Evolutionary conservation across 2,329 filamentous ascomycete genomes (phyloP).

Genomic region (Fusarium nurragi): DNA sequence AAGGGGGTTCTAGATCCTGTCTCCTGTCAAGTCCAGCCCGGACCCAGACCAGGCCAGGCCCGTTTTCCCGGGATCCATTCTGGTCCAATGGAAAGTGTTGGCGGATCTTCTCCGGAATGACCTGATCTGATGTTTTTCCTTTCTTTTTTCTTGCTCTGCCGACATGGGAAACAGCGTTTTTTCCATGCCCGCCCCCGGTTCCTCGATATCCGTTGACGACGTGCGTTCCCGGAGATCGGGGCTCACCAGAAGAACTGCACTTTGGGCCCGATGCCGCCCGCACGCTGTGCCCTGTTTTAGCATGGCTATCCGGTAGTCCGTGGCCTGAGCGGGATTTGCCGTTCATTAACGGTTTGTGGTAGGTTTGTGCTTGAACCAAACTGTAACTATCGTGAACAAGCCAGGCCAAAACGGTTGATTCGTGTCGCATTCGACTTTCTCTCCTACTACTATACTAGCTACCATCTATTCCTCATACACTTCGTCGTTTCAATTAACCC

Average conservation of each 20-base stretch:
- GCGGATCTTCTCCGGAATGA: slow-evolving; percentile 6
- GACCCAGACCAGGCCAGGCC: slow-evolving; percentile 3
- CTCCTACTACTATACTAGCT: too few species aligned
- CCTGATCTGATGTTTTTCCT: slow-evolving; percentile 20
- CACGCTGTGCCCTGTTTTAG: background rate
- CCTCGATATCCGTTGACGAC: slow-evolving; percentile 27
- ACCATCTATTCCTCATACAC: background rate
- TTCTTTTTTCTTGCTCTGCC: slow-evolving; percentile 3
- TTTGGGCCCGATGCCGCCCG: too few species aligned
- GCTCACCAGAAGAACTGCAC: background rate
- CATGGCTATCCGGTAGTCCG: too few species aligned
- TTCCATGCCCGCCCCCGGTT: background rate
- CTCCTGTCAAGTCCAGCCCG: slow-evolving; percentile 16
- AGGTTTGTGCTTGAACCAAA: background rate
- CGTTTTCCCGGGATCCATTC: background rate
- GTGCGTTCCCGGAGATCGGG: slow-evolving; percentile 30
- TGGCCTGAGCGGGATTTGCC: background rate
- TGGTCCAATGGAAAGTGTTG: background rate
- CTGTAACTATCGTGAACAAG: background rate
- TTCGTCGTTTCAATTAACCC: background rate
- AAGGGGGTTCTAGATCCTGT: slow-evolving; percentile 14
- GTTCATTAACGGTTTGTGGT: background rate
- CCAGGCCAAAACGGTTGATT: background rate
- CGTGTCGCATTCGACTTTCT: background rate
- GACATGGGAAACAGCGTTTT: slow-evolving; percentile 14